Conservation (phyloP, 1,284 basidiomycete species). For the Moniliophthora roreri region DNA sequence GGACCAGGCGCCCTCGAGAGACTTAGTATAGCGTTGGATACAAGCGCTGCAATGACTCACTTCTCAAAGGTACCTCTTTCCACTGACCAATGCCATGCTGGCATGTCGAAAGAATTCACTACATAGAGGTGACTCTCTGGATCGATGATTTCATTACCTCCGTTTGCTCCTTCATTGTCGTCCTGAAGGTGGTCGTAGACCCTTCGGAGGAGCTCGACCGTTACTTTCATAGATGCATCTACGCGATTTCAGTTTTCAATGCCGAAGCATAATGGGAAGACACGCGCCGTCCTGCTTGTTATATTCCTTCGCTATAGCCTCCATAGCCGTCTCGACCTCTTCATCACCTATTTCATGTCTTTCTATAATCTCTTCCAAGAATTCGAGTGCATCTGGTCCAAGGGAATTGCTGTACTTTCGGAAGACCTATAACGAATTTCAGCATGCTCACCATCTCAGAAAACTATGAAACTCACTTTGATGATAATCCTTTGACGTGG, state of each 20-base stretch:
- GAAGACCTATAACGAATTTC: slow-evolving; percentile 55
- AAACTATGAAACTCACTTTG: slow-evolving; percentile 42
- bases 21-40: slow-evolving; percentile 1
- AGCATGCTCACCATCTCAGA: neutral
- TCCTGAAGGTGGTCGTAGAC: slow-evolving; percentile 85
- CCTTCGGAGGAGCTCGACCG: slow-evolving; percentile 67
- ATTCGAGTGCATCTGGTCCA: slow-evolving; percentile 70
- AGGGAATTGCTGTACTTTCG: slow-evolving; percentile 83
- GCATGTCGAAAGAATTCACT: slow-evolving; percentile 94
- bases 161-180: slow-evolving; percentile 57
- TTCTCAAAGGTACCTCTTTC: slow-evolving; percentile 85
- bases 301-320: slow-evolving; percentile 85
- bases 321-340: slow-evolving; percentile 78
- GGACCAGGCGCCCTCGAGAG: slow-evolving; percentile 43
- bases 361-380: slow-evolving; percentile 68
- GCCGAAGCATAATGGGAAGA: slow-evolving; percentile 12
- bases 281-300: slow-evolving; percentile 85
- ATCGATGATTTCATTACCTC: slow-evolving; percentile 69
- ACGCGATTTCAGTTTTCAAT: slow-evolving; percentile 3
- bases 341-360: slow-evolving; percentile 67
- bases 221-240: slow-evolving; percentile 84
- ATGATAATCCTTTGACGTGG: slow-evolving; percentile 61
- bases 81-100: slow-evolving; percentile 84
- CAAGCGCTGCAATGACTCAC: slow-evolving; percentile 39
- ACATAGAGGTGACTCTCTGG: slow-evolving; percentile 85